Evolutionary conservation across 805 yeast species (phyloP), one percentile per base, ranked within the genome.

Genomic region (Candida railenensis): DNA sequence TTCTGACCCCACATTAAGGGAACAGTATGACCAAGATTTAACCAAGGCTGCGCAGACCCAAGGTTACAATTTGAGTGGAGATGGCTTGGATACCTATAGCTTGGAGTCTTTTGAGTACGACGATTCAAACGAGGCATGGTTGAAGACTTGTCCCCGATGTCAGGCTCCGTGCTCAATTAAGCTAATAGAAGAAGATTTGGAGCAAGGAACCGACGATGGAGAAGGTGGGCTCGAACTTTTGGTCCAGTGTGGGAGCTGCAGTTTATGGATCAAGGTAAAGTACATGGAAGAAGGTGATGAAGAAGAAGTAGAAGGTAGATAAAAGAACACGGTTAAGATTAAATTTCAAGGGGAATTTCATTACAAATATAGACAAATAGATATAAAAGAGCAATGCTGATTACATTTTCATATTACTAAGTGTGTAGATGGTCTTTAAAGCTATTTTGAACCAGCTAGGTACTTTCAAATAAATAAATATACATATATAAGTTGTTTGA

Each of bases 231-330:
- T 72, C 52, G 86, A 85, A 51, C 75, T 91, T 1, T 73, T 88
- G 19, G 81, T 88, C 0, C 96, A 91, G 57, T 92, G 98, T 61
- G 60, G 68, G 11, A 82, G 87, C 28, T 92, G 98, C 62, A 87
- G 96, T 61, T 61, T 90, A 25, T 92, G 97, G 96, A 65, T 92
- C 21, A 81, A 81, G 43, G 90, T 92, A 1, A 76, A 73, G 52
- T 88, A 84, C 57, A 80, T 73, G 53, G 90, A 81, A 52, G 69
- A 54, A 21, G 63, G 59, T 4, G 62, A 60, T 40, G 43, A 44
- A 38, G 32, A 21, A 32, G 39, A 25, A 8, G 37, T 7, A 14
- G 37, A 34, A 15, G 18, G 37, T 7, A 18, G 37, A 28, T 28
- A 28, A 9, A 28, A 34, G 19, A 34, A n/a, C 12, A 34, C 16